Evolutionary conservation across 352 stramenopile genomes (phyloP), one percentile per base, ranked within the genome.

Genomic region (Pythium guiyangense): DNA sequence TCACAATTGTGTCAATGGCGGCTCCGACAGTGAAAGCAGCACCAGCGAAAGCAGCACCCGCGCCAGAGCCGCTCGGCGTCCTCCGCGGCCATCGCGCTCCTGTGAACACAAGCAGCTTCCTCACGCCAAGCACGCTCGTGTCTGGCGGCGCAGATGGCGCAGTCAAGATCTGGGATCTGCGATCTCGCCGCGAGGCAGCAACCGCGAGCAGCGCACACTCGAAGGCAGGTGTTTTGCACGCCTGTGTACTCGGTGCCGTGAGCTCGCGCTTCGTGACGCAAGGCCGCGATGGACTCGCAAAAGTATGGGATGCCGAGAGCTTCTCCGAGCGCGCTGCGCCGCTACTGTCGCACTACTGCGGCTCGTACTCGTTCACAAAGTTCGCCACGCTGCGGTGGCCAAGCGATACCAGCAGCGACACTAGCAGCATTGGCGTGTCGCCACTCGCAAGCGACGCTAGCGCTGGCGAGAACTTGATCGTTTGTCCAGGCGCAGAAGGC

Each of bases 141-240:
- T 92, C 84, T 17, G 81, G 79, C 1, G 63, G 59, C 22, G 84
- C 74, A 1, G 78, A 94, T 47, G 84, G 84, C 6, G 57, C 65
- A 12, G 67, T 94, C 26, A 92, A 88, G 59, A 60, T 94, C 25
- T 94, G 84, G 84, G 65, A 87, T 60, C 57, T 94, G 45, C 72
- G 63, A 20, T 70, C 77, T 45, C 76, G 84, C 11, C 76, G 84
- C 15, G 76, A 89, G 55, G 52, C 60, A 29, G 66, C 62, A 20
- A 67, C 69, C 4, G 59, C 72, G 29, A 15, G 62, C 2, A 10
- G 56, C 0, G 72, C 77, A 0, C 84, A 94, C 61, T 91, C 81
- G 58, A 86, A 86, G 47, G 84, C 84, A 15, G 84, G 84, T 20
- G 77, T 94, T 17, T 65, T 94, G 47, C 77, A 92, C 34, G 49